Conservation (phyloP, 148 eudicot genomes). For the Rhododendron kiyosumense region DNA sequence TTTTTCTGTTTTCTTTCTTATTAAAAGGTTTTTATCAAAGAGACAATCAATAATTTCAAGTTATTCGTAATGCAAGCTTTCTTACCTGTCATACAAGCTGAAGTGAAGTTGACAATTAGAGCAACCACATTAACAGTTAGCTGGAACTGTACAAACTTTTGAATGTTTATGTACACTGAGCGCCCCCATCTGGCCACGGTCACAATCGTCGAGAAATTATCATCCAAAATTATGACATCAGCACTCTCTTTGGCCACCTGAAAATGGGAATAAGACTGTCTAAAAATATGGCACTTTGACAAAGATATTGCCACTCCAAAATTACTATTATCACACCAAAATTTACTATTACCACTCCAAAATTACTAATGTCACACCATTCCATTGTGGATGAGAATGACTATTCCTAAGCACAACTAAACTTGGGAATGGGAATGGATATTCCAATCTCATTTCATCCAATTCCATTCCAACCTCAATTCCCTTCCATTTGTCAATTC, state of each 20-base stretch:
- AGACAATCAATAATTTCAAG: neutral
- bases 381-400: too few relatives aligned
- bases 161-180: slow-evolving; percentile 90
- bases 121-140: slow-evolving; percentile 95
- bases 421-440: too few relatives aligned
- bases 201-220: slow-evolving; percentile 95
- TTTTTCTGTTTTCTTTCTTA: neutral
- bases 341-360: too few relatives aligned
- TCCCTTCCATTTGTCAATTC: too few relatives aligned
- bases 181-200: slow-evolving; percentile 99
- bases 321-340: too few relatives aligned
- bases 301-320: neutral
- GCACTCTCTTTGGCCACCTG: slow-evolving; percentile 99
- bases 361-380: too few relatives aligned
- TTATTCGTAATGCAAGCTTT: neutral
- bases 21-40: too few relatives aligned
- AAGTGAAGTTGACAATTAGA: slow-evolving; percentile 79
- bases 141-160: slow-evolving; percentile 96
- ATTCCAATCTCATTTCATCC: too few relatives aligned
- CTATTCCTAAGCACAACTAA: too few relatives aligned
- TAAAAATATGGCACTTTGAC: neutral
- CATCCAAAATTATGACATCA: slow-evolving; percentile 94
- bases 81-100: slow-evolving; percentile 91
- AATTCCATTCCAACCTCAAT: too few relatives aligned
- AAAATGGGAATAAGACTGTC: neutral